These are phyloP conservation scores for carrot (Daucus carota) DNA, from an alignment of 129 eudicot genomes.

Conservation along the genomic window DNA sequence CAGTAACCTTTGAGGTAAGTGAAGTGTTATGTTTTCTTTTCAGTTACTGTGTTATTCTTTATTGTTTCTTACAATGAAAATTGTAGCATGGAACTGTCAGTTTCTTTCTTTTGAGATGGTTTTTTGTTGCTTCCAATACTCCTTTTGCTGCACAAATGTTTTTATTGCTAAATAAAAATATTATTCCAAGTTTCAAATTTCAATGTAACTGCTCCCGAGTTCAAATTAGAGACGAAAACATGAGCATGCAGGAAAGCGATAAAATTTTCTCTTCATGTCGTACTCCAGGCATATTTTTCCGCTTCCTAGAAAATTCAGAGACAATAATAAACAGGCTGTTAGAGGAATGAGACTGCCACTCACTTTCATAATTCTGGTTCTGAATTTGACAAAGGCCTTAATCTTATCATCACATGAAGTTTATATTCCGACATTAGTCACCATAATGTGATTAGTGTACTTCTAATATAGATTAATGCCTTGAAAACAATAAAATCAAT, in stretches of 20 bases:
- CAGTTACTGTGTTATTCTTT: not conserved
- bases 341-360: not conserved
- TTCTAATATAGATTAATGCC: not conserved
- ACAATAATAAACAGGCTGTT: not conserved
- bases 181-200: no score
- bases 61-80: not conserved
- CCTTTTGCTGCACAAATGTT: not conserved
- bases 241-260: not conserved
- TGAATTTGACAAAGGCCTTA: not conserved
- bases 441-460: not conserved
- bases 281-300: not conserved
- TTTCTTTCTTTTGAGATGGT: conserved; percentile 6
- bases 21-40: not conserved
- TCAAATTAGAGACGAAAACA: not conserved
- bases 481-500: not conserved
- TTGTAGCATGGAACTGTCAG: conserved; percentile 6
- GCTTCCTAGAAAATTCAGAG: not conserved
- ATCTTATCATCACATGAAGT: not conserved
- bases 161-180: not conserved
- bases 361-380: not conserved
- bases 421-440: not conserved
- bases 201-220: not conserved
- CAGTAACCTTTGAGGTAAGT: conserved; percentile 62
- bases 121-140: conserved; percentile 5
- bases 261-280: not conserved